Conservation (phyloP, 345 rosid genomes). For the Melaleuca quinquenervia region DNA sequence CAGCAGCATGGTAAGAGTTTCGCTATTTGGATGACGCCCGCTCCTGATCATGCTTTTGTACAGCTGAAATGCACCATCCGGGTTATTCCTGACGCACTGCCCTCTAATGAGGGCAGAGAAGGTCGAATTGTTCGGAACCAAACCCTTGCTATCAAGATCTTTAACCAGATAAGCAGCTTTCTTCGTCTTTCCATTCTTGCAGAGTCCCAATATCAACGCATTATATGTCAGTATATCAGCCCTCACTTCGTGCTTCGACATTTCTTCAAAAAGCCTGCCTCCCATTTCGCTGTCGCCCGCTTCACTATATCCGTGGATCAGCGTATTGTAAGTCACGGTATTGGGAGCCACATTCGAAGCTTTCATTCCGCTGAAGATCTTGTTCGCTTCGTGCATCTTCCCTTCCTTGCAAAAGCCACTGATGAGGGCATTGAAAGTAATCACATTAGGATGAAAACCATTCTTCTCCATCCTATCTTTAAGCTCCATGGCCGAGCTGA, state of each 20-base stretch:
- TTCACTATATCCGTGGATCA: slow-evolving; percentile 60
- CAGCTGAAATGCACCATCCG: slow-evolving; percentile 57
- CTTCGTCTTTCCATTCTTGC: slow-evolving; percentile 87
- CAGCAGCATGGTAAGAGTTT: slow-evolving; percentile 33
- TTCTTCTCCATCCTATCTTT: slow-evolving; percentile 42
- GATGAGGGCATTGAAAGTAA: slow-evolving; percentile 62
- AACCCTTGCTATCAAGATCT: slow-evolving; percentile 56
- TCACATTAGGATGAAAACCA: slow-evolving; percentile 42
- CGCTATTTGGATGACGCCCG: slow-evolving; percentile 50
- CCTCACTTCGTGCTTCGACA: slow-evolving; percentile 43
- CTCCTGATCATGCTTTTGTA: slow-evolving; percentile 64
- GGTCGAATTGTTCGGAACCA: slow-evolving; percentile 70
- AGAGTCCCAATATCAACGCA: slow-evolving; percentile 66
- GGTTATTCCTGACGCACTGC: slow-evolving; percentile 58
- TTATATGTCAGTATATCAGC: slow-evolving; percentile 69
- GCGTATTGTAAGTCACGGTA: slow-evolving; percentile 62
- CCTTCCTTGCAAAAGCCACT: slow-evolving; percentile 54
- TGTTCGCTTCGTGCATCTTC: slow-evolving; percentile 52
- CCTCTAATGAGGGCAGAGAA: slow-evolving; percentile 70
- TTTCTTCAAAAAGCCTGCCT: slow-evolving; percentile 51
- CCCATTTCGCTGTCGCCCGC: slow-evolving; percentile 45
- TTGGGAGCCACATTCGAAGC: slow-evolving; percentile 37
- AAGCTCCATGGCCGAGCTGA: slow-evolving; percentile 52
- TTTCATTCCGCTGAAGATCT: slow-evolving; percentile 57
- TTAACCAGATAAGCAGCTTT: slow-evolving; percentile 71